Conservation (phyloP, 2,329 filamentous ascomycete species). For the Xylariales sp. region DNA sequence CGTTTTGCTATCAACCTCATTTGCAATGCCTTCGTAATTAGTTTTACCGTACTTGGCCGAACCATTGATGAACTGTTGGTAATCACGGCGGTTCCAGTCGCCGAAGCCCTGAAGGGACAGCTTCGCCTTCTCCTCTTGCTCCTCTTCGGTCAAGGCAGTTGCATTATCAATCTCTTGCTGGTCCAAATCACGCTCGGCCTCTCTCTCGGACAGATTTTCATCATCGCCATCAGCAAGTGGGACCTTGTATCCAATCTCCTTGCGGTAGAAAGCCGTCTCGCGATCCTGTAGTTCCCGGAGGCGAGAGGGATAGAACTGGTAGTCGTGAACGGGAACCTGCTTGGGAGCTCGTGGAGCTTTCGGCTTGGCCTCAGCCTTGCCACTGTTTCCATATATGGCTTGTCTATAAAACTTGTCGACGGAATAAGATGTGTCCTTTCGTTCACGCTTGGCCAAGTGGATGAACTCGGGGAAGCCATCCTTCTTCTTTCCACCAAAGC, state of each 20-base stretch:
- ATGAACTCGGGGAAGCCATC: conserved; percentile 95
- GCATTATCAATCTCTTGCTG: conserved; percentile 94
- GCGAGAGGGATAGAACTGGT: conserved; percentile 88
- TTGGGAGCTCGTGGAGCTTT: conserved; percentile 95
- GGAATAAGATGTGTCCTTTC: conserved; percentile 96
- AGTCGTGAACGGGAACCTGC: conserved; percentile 88
- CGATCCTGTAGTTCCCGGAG: conserved; percentile 89
- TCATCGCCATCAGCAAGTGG: conserved; percentile 85
- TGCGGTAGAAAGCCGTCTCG: conserved; percentile 92
- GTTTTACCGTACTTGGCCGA: conserved; percentile 87
- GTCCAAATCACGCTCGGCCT: conserved; percentile 80
- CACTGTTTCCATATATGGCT: conserved; percentile 71
- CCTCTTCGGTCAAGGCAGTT: conserved; percentile 80
- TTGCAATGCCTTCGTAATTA: conserved; percentile 79
- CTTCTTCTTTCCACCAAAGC: conserved; percentile 88
- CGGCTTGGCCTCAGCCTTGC: conserved; percentile 79
- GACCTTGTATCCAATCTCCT: conserved; percentile 94
- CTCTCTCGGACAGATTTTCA: conserved; percentile 78
- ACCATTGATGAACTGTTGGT: conserved; percentile 96
- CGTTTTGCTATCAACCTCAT: conserved; percentile 88
- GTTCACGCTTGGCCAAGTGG: conserved; percentile 95
- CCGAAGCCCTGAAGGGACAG: conserved; percentile 83
- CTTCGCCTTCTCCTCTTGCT: conserved; percentile 78
- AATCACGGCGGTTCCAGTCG: conserved; percentile 95
- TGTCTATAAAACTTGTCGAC: conserved; percentile 99